phyloP scores from a whole-genome alignment of 768 basidiomycete genomes.

The Lactarius trivialis region DNA sequence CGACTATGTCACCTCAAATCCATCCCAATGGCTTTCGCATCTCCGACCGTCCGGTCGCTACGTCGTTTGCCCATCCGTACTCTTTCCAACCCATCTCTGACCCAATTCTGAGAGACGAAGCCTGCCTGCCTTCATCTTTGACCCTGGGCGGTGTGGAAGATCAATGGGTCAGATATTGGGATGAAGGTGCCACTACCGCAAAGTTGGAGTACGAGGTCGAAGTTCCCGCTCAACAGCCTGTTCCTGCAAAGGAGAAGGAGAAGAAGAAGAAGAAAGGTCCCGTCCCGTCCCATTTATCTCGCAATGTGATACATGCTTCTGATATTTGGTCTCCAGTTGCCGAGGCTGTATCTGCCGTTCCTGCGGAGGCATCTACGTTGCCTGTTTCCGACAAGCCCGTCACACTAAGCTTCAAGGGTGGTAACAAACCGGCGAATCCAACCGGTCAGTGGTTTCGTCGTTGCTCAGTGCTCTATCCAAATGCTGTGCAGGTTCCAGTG shows the following conservation, averaged over 20 bases:
- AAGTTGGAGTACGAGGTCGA: conserved; percentile 77
- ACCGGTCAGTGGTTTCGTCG: conserved; percentile 23
- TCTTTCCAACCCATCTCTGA: conserved; percentile 82
- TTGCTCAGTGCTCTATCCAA: neutral
- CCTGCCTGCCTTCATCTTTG: conserved; percentile 59
- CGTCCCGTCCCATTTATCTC: neutral
- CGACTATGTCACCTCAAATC: conserved; percentile 78
- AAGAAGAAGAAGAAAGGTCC: conserved; percentile 55
- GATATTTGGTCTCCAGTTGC: neutral
- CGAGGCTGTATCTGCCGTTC: conserved; percentile 2
- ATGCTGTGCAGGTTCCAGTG: conserved; percentile 25
- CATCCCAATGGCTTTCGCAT: conserved; percentile 95
- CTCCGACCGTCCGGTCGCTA: conserved; percentile 80
- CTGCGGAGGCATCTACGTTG: conserved; percentile 52
- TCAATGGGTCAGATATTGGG: conserved; percentile 86
- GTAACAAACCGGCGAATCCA: conserved; percentile 19
- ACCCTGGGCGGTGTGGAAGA: conserved; percentile 68
- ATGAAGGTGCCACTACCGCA: conserved; percentile 72
- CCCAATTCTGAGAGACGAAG: conserved; percentile 68
- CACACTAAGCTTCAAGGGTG: conserved; percentile 57
- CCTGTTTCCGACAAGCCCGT: conserved; percentile 79
- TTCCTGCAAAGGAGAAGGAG: conserved; percentile 51
- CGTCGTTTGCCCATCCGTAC: conserved; percentile 87
- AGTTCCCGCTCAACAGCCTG: conserved; percentile 37
- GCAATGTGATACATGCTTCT: neutral